Evolutionary conservation across 805 yeast genomes (phyloP).

Genomic region (Yamadazyma scolyti): DNA sequence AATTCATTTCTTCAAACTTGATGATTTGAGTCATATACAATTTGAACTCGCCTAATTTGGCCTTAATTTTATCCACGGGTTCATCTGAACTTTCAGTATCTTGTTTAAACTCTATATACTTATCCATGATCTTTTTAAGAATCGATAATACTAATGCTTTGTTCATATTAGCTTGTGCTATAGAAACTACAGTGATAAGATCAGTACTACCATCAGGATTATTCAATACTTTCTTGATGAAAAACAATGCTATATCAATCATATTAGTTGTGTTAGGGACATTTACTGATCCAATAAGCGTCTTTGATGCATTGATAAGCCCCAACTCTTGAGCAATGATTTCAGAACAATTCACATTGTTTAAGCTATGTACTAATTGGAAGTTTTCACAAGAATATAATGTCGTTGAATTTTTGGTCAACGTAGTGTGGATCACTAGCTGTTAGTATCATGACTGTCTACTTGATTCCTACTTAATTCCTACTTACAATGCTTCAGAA

Average conservation of each 20-base stretch:
- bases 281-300: slow-evolving; percentile 37
- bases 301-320: slow-evolving; percentile 45
- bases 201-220: slow-evolving; percentile 45
- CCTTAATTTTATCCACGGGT: slow-evolving; percentile 12
- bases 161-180: slow-evolving; percentile 42
- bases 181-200: slow-evolving; percentile 48
- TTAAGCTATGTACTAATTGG: slow-evolving; percentile 35
- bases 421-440: slow-evolving; percentile 44
- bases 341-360: slow-evolving; percentile 51
- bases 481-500: slow-evolving; percentile 22
- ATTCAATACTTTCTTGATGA: slow-evolving; percentile 42
- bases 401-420: slow-evolving; percentile 55
- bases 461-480: background rate
- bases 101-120: slow-evolving; percentile 41
- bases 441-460: slow-evolving; percentile 12
- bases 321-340: slow-evolving; percentile 53
- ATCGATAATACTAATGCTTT: slow-evolving; percentile 45
- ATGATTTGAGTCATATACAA: slow-evolving; percentile 55
- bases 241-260: slow-evolving; percentile 37
- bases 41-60: slow-evolving; percentile 49
- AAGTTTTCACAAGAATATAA: slow-evolving; percentile 55
- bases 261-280: slow-evolving; percentile 25
- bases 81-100: slow-evolving; percentile 16
- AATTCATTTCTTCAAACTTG: slow-evolving; percentile 47
- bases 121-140: slow-evolving; percentile 48